Evolutionary conservation across 169 alveolate genomes (phyloP), one percentile per base, ranked within the genome.

Genomic region (Plasmodium ovale): DNA sequence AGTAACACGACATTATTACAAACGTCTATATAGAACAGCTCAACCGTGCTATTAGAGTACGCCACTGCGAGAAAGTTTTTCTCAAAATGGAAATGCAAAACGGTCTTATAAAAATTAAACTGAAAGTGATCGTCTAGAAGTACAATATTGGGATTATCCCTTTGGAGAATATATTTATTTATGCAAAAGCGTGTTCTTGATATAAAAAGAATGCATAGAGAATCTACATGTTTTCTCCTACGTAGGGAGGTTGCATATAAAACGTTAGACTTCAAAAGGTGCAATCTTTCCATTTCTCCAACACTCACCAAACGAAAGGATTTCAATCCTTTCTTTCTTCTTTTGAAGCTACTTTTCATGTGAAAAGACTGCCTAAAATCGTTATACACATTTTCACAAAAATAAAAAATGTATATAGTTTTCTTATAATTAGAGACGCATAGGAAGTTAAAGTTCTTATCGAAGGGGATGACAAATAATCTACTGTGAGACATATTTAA

Each of bases 11-110:
- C n/a, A 19, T 65, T 79, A 51, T 64, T 65, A 37, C 21, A n/a
- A 23, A 67, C 31, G 59, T 79, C 89, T 10, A 79, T n/a, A 10
- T 79, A 65, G 33, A 79, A 65, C 62, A 79, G 10, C 1, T 65
- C 69, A 19, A 79, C 60, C 1, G 4, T 12, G n/a, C 59, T 35
- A 31, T 56, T 65, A 31, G 27, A 56, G 29, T 79, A 51, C 1
- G 89, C 62, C 44, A 79, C 3, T 21, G 35, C 19, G 0, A 79
- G 47, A 59, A 79, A 31, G 6, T 69, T 42, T 14, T 79, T 67
- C 35, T 65, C 53, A 42, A 9, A 79, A 53, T 79, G 58, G 42
- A 51, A 53, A 56, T 65, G 21, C 3, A 64, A 6, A 5, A 79
- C 49, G 23, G 54, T 39, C 25, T 42, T 16, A 16, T 35, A n/a